A percentile compares a stretch with the other conserved stretches of the same genome.
phyloP scores from a whole-genome alignment of 495 filamentous ascomycete species.

The Ascodesmis nigricans region DNA sequence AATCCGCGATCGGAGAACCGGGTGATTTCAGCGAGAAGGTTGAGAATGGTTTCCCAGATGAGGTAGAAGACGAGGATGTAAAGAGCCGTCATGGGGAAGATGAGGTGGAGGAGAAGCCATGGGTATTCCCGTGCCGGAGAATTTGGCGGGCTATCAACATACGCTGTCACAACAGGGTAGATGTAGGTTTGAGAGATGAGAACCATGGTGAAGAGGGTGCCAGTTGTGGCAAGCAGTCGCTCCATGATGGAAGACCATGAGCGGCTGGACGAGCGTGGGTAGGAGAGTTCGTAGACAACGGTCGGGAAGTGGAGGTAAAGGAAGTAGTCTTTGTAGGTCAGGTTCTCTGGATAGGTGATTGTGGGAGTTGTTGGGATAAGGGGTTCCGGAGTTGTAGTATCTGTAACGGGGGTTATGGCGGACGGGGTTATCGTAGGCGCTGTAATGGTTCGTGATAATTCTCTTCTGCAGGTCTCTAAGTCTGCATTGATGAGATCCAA shows the following conservation, averaged over 20 bases:
- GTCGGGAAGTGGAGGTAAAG: slow-evolving; percentile 54
- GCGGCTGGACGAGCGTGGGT: slow-evolving; percentile 43
- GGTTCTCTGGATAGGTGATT: slow-evolving; percentile 39
- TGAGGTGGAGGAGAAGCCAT: slow-evolving; percentile 42
- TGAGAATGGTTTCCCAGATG: slow-evolving; percentile 62
- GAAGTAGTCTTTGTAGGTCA: slow-evolving; percentile 41
- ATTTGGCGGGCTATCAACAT: too few species aligned
- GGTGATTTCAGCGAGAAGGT: slow-evolving; percentile 51
- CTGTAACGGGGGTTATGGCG: too few species aligned
- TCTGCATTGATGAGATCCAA: slow-evolving; percentile 3
- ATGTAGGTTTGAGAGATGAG: slow-evolving; percentile 34
- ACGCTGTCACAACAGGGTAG: slow-evolving; percentile 50
- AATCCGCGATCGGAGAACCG: slow-evolving; percentile 56
- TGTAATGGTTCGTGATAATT: too few species aligned
- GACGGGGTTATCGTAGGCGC: too few species aligned
- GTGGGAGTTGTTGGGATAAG: slow-evolving; percentile 29
- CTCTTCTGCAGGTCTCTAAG: neutral
- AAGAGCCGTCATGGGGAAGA: slow-evolving; percentile 43
- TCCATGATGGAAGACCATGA: slow-evolving; percentile 52
- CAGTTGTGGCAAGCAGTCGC: slow-evolving; percentile 43
- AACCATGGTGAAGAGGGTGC: slow-evolving; percentile 42
- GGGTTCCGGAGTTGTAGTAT: too few species aligned
- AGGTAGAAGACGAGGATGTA: slow-evolving; percentile 34
- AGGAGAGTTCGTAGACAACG: slow-evolving; percentile 54
- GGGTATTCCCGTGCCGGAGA: too few species aligned